Percentiles rank a stretch among this genome's conserved stretches.
phyloP scores from a whole-genome alignment of 306 rosid species.

The Sphenostylis stenocarpa region DNA sequence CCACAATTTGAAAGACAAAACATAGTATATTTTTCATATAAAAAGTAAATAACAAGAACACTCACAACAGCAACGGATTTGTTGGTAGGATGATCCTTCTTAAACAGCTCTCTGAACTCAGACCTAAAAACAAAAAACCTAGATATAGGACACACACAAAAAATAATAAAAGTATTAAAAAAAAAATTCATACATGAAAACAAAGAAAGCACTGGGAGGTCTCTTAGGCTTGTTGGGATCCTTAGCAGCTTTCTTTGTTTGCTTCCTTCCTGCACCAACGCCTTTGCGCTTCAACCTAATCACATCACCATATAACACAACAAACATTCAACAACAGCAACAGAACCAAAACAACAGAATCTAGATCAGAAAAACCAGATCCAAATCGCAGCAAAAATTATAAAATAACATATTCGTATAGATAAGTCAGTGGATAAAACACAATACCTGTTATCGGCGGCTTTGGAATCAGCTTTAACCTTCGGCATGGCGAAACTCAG shows the following conservation, averaged over 20 bases:
- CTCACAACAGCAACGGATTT: slow-evolving; percentile 79
- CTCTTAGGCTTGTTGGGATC: slow-evolving; percentile 96
- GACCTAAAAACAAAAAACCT: slow-evolving; percentile 47
- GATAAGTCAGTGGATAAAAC: not conserved
- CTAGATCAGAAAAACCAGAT: not conserved
- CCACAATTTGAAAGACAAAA: not conserved
- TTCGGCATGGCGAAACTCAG: slow-evolving; percentile 58
- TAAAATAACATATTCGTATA: not conserved
- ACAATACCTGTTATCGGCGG: slow-evolving; percentile 46
- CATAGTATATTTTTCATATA: not conserved
- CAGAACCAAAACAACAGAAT: not conserved
- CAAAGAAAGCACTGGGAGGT: slow-evolving; percentile 96
- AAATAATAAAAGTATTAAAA: accelerated
- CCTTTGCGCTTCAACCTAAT: slow-evolving; percentile 74
- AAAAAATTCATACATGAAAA: slow-evolving; percentile 59
- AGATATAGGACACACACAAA: not conserved
- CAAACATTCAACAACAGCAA: not conserved
- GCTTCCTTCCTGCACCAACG: slow-evolving; percentile 62
- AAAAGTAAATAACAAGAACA: not conserved
- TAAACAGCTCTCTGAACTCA: slow-evolving; percentile 72
- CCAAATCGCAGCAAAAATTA: not conserved
- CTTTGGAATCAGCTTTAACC: slow-evolving; percentile 52
- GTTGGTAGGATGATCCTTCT: slow-evolving; percentile 76
- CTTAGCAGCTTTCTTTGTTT: slow-evolving; percentile 65
- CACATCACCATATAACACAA: not conserved